Conservation (phyloP, 2,329 filamentous ascomycete species). For the Paecilomyces formosus region DNA sequence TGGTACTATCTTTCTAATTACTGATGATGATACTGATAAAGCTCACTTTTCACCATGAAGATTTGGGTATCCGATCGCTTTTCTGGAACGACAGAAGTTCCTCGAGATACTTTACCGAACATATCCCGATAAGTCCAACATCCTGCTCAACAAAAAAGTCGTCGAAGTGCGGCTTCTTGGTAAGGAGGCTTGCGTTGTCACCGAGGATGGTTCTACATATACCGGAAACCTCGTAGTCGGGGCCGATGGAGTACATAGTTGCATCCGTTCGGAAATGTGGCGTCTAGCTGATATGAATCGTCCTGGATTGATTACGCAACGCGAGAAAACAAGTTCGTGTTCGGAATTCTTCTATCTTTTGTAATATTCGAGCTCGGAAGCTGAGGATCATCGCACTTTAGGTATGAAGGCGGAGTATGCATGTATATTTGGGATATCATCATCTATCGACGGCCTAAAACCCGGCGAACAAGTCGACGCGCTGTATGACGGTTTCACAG, state of each 20-base stretch:
- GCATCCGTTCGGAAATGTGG: slow-evolving; percentile 28
- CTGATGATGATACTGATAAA: not conserved
- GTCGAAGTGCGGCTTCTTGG: slow-evolving; percentile 14
- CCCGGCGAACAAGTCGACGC: slow-evolving; percentile 12
- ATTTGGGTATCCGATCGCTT: slow-evolving; percentile 12
- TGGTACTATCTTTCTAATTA: not conserved
- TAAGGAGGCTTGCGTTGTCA: slow-evolving; percentile 20
- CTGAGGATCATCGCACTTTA: not conserved
- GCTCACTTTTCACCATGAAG: slow-evolving; percentile 7
- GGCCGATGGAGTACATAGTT: slow-evolving; percentile 38
- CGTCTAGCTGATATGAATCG: slow-evolving; percentile 6
- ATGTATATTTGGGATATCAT: slow-evolving; percentile 24
- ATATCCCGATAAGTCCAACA: slow-evolving; percentile 22
- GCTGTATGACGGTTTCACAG: slow-evolving; percentile 8
- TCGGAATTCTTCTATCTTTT: not conserved
- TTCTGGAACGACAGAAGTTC: slow-evolving; percentile 11
- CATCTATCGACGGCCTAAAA: slow-evolving; percentile 5
- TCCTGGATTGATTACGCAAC: not conserved
- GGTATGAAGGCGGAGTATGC: slow-evolving; percentile 16
- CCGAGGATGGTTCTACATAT: slow-evolving; percentile 26
- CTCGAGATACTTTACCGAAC: slow-evolving; percentile 15
- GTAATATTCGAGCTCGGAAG: not conserved
- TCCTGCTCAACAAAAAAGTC: slow-evolving; percentile 22
- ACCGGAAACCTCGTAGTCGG: slow-evolving; percentile 32
- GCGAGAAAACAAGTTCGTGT: not conserved